Conservation (phyloP, 2,329 filamentous ascomycete species). For the Monosporascus sp. region DNA sequence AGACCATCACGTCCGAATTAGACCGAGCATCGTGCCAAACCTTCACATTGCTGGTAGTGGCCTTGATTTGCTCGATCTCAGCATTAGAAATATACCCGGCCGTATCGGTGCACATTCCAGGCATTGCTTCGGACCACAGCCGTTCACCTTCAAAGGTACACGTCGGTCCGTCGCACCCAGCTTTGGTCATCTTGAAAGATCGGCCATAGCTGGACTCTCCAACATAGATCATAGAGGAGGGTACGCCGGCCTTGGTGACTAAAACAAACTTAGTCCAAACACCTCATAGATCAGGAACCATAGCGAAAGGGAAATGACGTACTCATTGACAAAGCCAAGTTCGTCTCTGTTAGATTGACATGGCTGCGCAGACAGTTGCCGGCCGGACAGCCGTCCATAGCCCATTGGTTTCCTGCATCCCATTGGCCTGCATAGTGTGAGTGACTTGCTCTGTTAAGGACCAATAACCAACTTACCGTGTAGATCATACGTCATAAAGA, state of each 20-base stretch:
- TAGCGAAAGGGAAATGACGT: slow-evolving; percentile 9
- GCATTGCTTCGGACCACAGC: not conserved
- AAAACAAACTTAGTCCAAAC: no score
- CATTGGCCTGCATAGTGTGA: slow-evolving; percentile 16
- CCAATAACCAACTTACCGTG: no score
- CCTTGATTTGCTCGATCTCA: not conserved
- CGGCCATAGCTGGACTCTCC: slow-evolving; percentile 2
- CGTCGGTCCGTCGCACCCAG: not conserved
- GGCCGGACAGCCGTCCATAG: not conserved
- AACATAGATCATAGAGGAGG: not conserved
- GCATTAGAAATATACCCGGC: not conserved
- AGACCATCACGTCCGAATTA: not conserved
- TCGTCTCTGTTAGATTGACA: slow-evolving; percentile 18
- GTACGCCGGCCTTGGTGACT: slow-evolving; percentile 1
- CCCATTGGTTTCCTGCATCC: slow-evolving; percentile 11
- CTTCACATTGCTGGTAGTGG: not conserved
- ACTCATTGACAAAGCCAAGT: slow-evolving; percentile 10
- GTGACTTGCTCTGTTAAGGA: no score
- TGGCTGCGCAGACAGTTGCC: slow-evolving; percentile 13
- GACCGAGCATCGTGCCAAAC: not conserved
- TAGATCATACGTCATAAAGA: slow-evolving; percentile 17
- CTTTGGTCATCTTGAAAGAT: slow-evolving; percentile 1
- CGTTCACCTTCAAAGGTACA: not conserved
- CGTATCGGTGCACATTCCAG: not conserved
- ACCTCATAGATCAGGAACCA: no score